Conservation (phyloP, 805 yeast species). For the Metschnikowia picachoensis region DNA sequence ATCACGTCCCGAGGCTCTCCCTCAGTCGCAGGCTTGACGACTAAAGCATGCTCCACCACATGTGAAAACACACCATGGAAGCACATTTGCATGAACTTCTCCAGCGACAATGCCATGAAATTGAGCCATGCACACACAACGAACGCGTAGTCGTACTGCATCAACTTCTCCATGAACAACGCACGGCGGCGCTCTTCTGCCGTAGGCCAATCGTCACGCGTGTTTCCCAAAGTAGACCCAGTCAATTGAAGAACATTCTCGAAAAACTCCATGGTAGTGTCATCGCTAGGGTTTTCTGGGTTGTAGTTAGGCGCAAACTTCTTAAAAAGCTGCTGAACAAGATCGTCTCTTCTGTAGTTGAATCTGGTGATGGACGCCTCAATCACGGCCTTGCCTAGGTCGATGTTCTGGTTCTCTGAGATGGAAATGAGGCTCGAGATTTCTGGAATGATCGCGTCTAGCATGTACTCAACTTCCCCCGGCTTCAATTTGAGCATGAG, state of each 20-base stretch:
- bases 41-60: conserved; percentile 62
- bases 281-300: conserved; percentile 22
- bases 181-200: conserved; percentile 83
- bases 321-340: conserved; percentile 44
- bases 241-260: conserved; percentile 66
- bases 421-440: conserved; percentile 50
- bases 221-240: conserved; percentile 74
- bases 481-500: conserved; percentile 61
- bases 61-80: conserved; percentile 89
- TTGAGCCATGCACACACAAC: conserved; percentile 56
- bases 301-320: conserved; percentile 42
- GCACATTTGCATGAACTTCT: conserved; percentile 68
- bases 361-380: conserved; percentile 60
- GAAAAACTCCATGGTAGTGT: conserved; percentile 47
- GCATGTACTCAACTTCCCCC: conserved; percentile 56
- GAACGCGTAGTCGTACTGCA: conserved; percentile 62
- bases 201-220: conserved; percentile 88
- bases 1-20: conserved; percentile 41
- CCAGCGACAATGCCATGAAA: conserved; percentile 56
- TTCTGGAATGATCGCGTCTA: conserved; percentile 65
- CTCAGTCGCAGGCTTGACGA: conserved; percentile 45
- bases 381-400: conserved; percentile 61
- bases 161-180: conserved; percentile 65
- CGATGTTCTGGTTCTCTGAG: conserved; percentile 59
- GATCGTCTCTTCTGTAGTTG: conserved; percentile 56